phyloP scores from a whole-genome alignment of 495 filamentous ascomycete genomes.

The Podospora comata region DNA sequence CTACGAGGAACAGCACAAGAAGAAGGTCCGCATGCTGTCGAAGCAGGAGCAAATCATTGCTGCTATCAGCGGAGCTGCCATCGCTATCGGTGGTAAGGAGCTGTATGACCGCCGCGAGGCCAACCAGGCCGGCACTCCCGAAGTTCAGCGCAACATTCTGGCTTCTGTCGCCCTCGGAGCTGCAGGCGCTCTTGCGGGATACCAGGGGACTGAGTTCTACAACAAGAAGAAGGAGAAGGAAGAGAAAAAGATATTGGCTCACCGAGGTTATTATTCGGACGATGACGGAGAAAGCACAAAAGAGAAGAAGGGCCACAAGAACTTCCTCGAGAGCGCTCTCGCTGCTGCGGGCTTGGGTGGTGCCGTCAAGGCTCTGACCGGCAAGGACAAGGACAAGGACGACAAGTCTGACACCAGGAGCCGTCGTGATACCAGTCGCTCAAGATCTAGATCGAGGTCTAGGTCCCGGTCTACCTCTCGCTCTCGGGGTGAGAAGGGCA shows the following conservation, averaged over 20 bases:
- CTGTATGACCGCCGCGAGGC: constrained; percentile 54
- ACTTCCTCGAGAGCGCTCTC: constrained; percentile 67
- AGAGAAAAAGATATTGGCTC: constrained; percentile 44
- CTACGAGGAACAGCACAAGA: constrained; percentile 48
- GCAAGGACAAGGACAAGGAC: constrained; percentile 46
- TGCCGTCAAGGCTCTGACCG: constrained; percentile 52
- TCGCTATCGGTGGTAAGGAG: constrained; percentile 55
- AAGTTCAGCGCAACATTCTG: constrained; percentile 49
- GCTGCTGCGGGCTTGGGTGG: constrained; percentile 65
- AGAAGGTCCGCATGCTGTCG: constrained; percentile 46
- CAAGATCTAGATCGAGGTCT: constrained; percentile 44
- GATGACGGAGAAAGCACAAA: constrained; percentile 53
- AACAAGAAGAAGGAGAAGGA: constrained; percentile 50
- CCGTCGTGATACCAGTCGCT: constrained; percentile 51
- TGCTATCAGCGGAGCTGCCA: constrained; percentile 51
- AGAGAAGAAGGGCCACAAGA: constrained; percentile 59
- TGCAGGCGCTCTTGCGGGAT: constrained; percentile 53
- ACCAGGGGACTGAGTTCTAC: constrained; percentile 53
- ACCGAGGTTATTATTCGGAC: constrained; percentile 49
- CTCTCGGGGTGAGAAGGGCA: constrained; percentile 48
- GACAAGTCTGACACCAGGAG: constrained; percentile 51
- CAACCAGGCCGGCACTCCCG: constrained; percentile 37
- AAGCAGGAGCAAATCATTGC: constrained; percentile 59
- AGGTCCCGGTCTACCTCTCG: constrained; percentile 44
- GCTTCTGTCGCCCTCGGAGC: constrained; percentile 53